These are phyloP conservation scores for Adansonia madagascariensis DNA, from an alignment of 441 rosid genomes.

Conservation along the genomic window DNA sequence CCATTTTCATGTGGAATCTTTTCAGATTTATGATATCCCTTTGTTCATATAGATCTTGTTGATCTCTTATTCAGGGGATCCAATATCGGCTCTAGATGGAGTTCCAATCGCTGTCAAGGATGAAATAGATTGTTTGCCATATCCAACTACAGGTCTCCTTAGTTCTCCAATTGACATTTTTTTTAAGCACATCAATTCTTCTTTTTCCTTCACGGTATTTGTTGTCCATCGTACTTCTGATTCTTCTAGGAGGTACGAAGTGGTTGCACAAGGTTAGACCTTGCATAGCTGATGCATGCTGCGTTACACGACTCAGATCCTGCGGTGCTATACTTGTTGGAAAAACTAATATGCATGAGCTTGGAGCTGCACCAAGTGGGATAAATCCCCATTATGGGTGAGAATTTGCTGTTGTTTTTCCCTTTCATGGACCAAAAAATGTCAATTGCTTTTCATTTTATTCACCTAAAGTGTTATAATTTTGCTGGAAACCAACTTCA, in stretches of 20 bases:
- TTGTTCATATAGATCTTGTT: neutral
- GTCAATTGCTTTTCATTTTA: neutral
- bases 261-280: constrained; percentile 67
- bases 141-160: constrained; percentile 67
- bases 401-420: neutral
- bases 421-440: neutral
- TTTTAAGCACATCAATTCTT: neutral
- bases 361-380: constrained; percentile 79
- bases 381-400: constrained; percentile 87
- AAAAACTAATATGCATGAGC: constrained; percentile 84
- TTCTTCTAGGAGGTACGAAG: constrained; percentile 62
- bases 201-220: constrained; percentile 20
- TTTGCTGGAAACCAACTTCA: neutral
- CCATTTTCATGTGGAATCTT: neutral
- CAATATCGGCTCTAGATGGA: constrained; percentile 70
- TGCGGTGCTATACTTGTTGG: constrained; percentile 79
- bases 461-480: neutral
- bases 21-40: neutral
- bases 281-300: constrained; percentile 59
- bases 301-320: constrained; percentile 55
- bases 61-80: constrained; percentile 47
- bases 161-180: neutral
- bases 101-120: constrained; percentile 77
- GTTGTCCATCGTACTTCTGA: neutral
- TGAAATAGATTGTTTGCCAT: constrained; percentile 76